Evolutionary conservation across 495 filamentous ascomycete species (phyloP).

Genomic region (Tuber aestivum): DNA sequence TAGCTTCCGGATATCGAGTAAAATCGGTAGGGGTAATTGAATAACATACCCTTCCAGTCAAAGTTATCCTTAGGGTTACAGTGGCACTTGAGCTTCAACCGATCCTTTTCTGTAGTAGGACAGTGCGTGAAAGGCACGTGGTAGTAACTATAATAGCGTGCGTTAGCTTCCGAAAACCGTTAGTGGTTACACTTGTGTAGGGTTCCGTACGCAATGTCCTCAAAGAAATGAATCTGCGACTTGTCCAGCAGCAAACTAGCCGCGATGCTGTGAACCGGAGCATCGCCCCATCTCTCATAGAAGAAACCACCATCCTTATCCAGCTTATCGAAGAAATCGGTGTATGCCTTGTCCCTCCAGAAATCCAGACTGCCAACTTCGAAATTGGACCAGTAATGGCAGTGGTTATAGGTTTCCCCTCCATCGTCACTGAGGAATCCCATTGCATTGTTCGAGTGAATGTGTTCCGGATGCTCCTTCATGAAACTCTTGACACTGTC

Average conservation of each 20-base stretch:
- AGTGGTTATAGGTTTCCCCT: constrained; percentile 87
- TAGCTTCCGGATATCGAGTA: background rate
- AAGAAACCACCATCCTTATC: constrained; percentile 85
- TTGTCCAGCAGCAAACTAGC: constrained; percentile 78
- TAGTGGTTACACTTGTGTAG: background rate
- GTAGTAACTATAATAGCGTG: constrained; percentile 57
- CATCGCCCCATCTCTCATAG: constrained; percentile 90
- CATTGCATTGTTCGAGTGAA: constrained; percentile 79
- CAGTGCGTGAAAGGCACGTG: constrained; percentile 99
- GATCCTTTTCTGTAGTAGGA: constrained; percentile 73
- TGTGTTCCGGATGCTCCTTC: constrained; percentile 77
- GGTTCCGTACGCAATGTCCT: constrained; percentile 67
- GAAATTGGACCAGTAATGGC: constrained; percentile 97
- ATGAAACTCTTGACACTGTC: constrained; percentile 89
- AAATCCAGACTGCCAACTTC: constrained; percentile 80
- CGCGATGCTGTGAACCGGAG: constrained; percentile 90
- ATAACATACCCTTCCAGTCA: constrained; percentile 90
- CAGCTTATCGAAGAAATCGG: constrained; percentile 71
- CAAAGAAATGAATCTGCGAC: constrained; percentile 94
- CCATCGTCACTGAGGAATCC: constrained; percentile 83
- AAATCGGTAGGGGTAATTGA: background rate
- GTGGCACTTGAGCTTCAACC: constrained; percentile 76
- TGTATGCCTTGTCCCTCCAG: constrained; percentile 71
- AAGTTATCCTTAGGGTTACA: constrained; percentile 97
- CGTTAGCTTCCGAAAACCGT: constrained; percentile 8